These are phyloP conservation scores for Boletus mariae DNA, from an alignment of 1,284 basidiomycete genomes.

Conservation along the genomic window DNA sequence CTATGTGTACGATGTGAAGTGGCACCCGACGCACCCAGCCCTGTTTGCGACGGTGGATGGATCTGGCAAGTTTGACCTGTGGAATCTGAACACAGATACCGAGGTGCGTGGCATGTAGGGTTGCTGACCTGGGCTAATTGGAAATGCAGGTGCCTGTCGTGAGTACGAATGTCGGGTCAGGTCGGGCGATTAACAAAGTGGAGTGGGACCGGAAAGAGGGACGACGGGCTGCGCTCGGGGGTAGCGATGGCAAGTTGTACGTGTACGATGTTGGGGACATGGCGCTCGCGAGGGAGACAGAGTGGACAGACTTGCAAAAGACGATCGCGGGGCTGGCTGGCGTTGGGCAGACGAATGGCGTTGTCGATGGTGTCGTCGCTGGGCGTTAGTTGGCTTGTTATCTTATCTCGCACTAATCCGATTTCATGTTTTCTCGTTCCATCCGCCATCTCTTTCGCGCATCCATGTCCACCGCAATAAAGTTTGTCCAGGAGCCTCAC, in stretches of 20 bases:
- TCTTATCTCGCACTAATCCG: background rate
- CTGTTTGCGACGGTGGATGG: slow-evolving; percentile 94
- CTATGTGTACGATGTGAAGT: slow-evolving; percentile 98
- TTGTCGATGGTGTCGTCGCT: slow-evolving; percentile 43
- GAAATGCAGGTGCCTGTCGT: slow-evolving; percentile 69
- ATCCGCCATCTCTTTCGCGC: background rate
- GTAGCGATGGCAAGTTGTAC: slow-evolving; percentile 89
- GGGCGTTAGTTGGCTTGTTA: slow-evolving; percentile 36
- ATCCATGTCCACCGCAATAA: background rate
- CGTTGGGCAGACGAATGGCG: slow-evolving; percentile 52
- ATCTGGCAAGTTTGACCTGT: slow-evolving; percentile 91
- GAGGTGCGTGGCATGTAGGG: slow-evolving; percentile 60
- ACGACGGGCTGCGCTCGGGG: slow-evolving; percentile 81
- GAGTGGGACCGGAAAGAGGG: slow-evolving; percentile 90
- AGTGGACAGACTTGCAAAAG: slow-evolving; percentile 89
- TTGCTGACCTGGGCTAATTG: slow-evolving; percentile 5
- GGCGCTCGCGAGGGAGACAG: slow-evolving; percentile 76
- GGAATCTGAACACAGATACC: slow-evolving; percentile 93
- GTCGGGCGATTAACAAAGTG: slow-evolving; percentile 90
- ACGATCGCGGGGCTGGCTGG: slow-evolving; percentile 63
- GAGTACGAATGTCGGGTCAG: slow-evolving; percentile 67
- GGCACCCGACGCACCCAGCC: slow-evolving; percentile 95
- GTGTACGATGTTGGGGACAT: slow-evolving; percentile 94
- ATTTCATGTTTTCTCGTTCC: background rate
- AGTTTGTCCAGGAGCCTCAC: background rate